Conservation (phyloP, 192 early-diverging fungal genomes). For the Backusella circina region DNA sequence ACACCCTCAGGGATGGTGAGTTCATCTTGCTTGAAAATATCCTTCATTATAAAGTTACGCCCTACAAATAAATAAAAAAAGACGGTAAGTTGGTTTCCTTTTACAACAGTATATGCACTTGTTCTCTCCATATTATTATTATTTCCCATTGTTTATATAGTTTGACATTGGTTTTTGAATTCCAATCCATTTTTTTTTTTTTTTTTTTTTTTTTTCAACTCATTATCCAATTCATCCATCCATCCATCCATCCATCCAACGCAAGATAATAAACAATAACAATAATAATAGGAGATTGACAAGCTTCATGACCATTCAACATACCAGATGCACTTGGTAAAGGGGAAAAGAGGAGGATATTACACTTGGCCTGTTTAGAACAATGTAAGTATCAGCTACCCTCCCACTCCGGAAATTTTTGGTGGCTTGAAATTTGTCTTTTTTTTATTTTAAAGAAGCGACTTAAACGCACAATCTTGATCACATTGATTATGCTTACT, state of each 20-base stretch:
- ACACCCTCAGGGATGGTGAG: slow-evolving; percentile 90
- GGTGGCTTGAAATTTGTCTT: background rate
- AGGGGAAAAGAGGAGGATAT: slow-evolving; percentile 24
- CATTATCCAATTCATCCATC: slow-evolving; percentile 6
- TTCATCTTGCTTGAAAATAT: slow-evolving; percentile 87
- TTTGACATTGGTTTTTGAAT: background rate
- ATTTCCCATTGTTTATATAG: background rate
- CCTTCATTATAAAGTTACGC: slow-evolving; percentile 59
- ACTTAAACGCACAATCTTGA: background rate
- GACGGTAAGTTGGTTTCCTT: background rate
- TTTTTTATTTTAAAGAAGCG: background rate
- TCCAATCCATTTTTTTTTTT: background rate
- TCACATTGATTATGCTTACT: background rate
- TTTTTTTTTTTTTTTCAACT: background rate
- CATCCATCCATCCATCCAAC: slow-evolving; percentile 15
- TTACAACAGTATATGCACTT: background rate
- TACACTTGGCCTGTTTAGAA: background rate
- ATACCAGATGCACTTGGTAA: slow-evolving; percentile 13
- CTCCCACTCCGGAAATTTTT: background rate
- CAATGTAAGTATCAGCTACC: background rate
- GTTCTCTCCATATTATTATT: background rate
- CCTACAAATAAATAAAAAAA: slow-evolving; percentile 6
- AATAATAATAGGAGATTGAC: background rate
- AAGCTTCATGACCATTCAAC: background rate
- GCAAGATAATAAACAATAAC: background rate